phyloP scores from a whole-genome alignment of 352 stramenopile genomes.

The Globisporangium lucens region DNA sequence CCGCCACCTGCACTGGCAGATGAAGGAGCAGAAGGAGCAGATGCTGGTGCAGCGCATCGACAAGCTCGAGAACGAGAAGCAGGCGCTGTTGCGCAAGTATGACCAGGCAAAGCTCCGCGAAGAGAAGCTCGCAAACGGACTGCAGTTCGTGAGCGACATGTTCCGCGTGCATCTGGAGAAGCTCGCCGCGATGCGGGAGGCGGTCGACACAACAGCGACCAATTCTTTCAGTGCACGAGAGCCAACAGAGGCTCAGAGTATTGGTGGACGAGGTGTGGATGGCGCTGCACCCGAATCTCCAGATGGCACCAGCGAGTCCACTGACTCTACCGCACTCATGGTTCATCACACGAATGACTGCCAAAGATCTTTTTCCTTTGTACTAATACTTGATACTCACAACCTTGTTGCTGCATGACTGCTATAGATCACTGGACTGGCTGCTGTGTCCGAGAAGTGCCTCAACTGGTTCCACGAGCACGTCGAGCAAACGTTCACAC shows the following conservation, averaged over 20 bases:
- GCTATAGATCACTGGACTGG: slow-evolving; percentile 37
- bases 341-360: neutral
- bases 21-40: slow-evolving; percentile 38
- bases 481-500: slow-evolving; percentile 38
- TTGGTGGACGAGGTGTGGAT: neutral
- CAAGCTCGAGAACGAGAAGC: slow-evolving; percentile 29
- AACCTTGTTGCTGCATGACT: neutral
- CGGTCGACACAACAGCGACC: slow-evolving; percentile 25
- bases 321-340: slow-evolving; percentile 11
- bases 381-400: neutral
- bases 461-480: slow-evolving; percentile 54
- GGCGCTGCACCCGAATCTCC: neutral
- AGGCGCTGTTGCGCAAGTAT: slow-evolving; percentile 18
- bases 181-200: slow-evolving; percentile 55
- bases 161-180: slow-evolving; percentile 59
- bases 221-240: neutral
- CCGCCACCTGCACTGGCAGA: slow-evolving; percentile 37
- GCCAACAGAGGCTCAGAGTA: neutral
- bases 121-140: slow-evolving; percentile 23
- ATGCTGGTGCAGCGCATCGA: slow-evolving; percentile 27
- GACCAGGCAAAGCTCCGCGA: slow-evolving; percentile 13
- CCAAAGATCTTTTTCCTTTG: too few species aligned
- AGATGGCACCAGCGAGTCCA: neutral
- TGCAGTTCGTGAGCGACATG: slow-evolving; percentile 42
- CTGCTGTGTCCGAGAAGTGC: slow-evolving; percentile 46